phyloP scores from a whole-genome alignment of 371 early-diverging fungal genomes.

The Nematocida ironsii region DNA sequence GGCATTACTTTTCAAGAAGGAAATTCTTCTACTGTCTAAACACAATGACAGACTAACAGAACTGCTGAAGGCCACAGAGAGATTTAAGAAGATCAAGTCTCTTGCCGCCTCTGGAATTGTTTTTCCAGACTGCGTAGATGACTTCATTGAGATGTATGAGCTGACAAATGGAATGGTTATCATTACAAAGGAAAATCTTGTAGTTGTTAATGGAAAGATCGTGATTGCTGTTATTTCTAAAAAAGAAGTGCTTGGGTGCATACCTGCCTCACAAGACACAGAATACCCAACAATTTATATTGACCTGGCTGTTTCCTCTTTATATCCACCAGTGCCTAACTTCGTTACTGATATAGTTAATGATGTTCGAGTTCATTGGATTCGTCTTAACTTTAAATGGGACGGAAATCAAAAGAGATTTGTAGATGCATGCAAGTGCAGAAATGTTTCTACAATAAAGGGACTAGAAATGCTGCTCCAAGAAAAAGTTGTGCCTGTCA shows the following conservation, averaged over 20 bases:
- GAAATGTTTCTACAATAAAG: conserved; percentile 27
- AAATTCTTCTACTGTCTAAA: not conserved
- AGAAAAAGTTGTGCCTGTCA: not conserved
- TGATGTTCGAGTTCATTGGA: conserved; percentile 38
- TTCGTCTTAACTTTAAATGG: conserved; percentile 46
- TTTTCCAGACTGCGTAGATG: conserved; percentile 37
- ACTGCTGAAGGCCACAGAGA: conserved; percentile 44
- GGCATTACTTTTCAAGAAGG: not conserved
- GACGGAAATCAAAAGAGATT: conserved; percentile 26
- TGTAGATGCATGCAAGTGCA: conserved; percentile 32
- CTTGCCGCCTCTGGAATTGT: not conserved
- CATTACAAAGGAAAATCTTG: conserved; percentile 25
- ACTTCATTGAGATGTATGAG: conserved; percentile 53
- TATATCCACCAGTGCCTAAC: conserved; percentile 30
- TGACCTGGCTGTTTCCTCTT: conserved; percentile 27
- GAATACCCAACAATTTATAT: conserved; percentile 25
- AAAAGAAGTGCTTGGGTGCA: conserved; percentile 30
- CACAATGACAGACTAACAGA: conserved; percentile 8
- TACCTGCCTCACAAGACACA: conserved; percentile 9
- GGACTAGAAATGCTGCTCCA: conserved; percentile 20
- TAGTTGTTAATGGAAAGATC: conserved; percentile 10
- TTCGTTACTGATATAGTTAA: conserved; percentile 34
- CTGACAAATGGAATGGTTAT: conserved; percentile 44
- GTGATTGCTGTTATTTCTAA: conserved; percentile 15
- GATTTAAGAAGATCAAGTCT: conserved; percentile 45